These are phyloP conservation scores for Penicillium psychrosexuale DNA, from an alignment of 2,329 filamentous ascomycete genomes.

Conservation along the genomic window DNA sequence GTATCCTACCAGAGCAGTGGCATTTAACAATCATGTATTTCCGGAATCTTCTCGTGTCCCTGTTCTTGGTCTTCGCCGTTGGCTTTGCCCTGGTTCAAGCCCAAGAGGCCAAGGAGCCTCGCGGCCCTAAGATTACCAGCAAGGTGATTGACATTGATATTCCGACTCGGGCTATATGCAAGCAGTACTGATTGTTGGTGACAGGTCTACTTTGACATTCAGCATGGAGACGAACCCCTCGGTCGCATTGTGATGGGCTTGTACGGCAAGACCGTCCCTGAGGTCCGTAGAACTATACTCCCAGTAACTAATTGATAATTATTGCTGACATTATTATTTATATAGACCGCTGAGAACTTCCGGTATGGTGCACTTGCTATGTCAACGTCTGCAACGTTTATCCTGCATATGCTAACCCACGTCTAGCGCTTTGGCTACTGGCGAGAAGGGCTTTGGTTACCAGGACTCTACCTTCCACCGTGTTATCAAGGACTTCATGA, in stretches of 20 bases:
- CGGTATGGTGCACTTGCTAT: slow-evolving; percentile 40
- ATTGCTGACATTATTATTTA: slow-evolving; percentile 14
- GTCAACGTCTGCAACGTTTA: not conserved
- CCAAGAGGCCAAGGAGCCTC: slow-evolving; percentile 59
- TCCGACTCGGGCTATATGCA: not conserved
- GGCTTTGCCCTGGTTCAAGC: slow-evolving; percentile 69
- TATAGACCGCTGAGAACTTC: slow-evolving; percentile 63
- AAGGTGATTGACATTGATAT: slow-evolving; percentile 56
- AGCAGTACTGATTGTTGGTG: slow-evolving; percentile 11
- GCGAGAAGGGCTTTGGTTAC: slow-evolving; percentile 66
- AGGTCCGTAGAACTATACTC: slow-evolving; percentile 43
- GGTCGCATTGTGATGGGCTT: slow-evolving; percentile 62
- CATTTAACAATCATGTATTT: slow-evolving; percentile 34
- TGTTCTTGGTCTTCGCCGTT: slow-evolving; percentile 72
- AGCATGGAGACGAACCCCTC: slow-evolving; percentile 59
- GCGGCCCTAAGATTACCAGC: slow-evolving; percentile 87
- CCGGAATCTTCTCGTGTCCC: slow-evolving; percentile 50
- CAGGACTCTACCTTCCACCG: slow-evolving; percentile 66
- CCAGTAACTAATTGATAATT: slow-evolving; percentile 2
- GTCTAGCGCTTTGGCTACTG: slow-evolving; percentile 57
- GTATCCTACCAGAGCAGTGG: slow-evolving; percentile 18
- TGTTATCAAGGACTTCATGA: slow-evolving; percentile 69
- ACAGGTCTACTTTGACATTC: slow-evolving; percentile 64
- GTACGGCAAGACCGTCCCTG: slow-evolving; percentile 65
- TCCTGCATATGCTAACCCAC: slow-evolving; percentile 8